Base-by-base conservation (phyloP, 2,329 filamentous ascomycete species). In the Stachybotrys chlorohalonatus region DNA sequence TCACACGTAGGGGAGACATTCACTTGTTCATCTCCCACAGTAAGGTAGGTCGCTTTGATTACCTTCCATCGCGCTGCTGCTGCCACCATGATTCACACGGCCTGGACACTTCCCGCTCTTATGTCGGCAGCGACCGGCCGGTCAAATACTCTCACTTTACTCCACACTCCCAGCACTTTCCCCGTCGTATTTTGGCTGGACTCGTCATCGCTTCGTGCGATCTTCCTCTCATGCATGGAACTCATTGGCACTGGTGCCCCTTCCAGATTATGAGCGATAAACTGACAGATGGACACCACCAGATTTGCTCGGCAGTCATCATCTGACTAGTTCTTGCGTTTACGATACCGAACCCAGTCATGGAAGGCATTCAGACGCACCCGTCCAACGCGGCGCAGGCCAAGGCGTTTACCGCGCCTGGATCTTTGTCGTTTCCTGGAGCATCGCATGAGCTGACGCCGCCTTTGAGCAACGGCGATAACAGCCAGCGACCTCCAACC, bases 301-400 rank as follows among this genome's bases (percentile, higher is more conserved):
- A 42, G 36, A 42, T 42, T 42, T 13, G 36, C 36, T 42, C 36
- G 36, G 13, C 36, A 42, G 9, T 42, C 8, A 13, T 42, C 13
- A 13, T 5, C 13, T 42, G 36, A 42, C 36, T 13, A 42, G 36
- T 42, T 13, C 13, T 42, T 42, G 36, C 36, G 36, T 42, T 13
- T 52, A 53, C 56, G 56, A 59, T 59, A 58, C 59, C 58, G 50
- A 60, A 54, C 58, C 57, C 69, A 71, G 84, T 73, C 70, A 95
- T 96, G 90, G 90, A 95, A 71, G 83, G 85, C 66, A 87, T 95
- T 66, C 91, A 90, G 67, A 94, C 93, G 63, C 94, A 97, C 70
- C 94, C 94, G 51, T 82, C 87, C 62, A 97, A 85, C 70, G 92
- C 93, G 66, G 84, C 87, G 63, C 92, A 97, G 82, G 94, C 94